Percentiles rank a stretch among this genome's conserved stretches.
phyloP scores from a whole-genome alignment of 1,284 basidiomycete genomes.

The Veloporphyrellus conicus region DNA sequence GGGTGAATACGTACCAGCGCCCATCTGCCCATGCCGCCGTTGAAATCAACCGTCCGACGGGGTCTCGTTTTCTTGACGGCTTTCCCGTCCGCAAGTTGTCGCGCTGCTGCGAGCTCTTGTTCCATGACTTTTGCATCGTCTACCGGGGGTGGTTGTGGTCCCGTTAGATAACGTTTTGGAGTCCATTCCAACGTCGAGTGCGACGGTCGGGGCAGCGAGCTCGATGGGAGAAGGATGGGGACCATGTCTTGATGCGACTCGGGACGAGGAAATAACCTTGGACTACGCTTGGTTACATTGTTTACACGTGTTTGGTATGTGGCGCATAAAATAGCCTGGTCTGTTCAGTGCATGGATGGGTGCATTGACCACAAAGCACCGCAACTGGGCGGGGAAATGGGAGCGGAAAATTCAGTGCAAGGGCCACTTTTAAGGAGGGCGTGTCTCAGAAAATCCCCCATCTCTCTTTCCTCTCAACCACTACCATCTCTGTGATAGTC shows the following conservation, averaged over 20 bases:
- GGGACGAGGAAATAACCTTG: background rate
- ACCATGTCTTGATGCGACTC: constrained; percentile 14
- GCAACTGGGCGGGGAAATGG: constrained; percentile 9
- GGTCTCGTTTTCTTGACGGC: constrained; percentile 87
- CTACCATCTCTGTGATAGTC: constrained; percentile 13
- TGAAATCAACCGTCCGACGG: constrained; percentile 90
- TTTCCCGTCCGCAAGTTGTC: constrained; percentile 67
- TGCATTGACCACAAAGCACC: constrained; percentile 28
- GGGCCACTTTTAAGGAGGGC: constrained; percentile 14
- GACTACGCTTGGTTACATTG: too few relatives aligned
- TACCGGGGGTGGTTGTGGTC: constrained; percentile 68
- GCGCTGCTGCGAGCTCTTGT: constrained; percentile 69
- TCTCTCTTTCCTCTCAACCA: constrained; percentile 20
- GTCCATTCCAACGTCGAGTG: constrained; percentile 51
- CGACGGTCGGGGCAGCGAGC: constrained; percentile 33
- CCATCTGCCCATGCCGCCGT: constrained; percentile 83
- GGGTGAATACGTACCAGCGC: constrained; percentile 49
- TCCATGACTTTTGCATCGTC: constrained; percentile 73
- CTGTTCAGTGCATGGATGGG: background rate
- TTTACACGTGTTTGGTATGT: constrained; percentile 6
- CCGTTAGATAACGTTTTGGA: constrained; percentile 45
- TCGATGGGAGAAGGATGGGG: constrained; percentile 42
- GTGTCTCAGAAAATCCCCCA: constrained; percentile 2
- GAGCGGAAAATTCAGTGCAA: constrained; percentile 3
- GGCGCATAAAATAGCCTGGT: constrained; percentile 2